These are phyloP conservation scores for Plenodomus lindquistii DNA, from an alignment of 2,329 filamentous ascomycete genomes.

Conservation along the genomic window DNA sequence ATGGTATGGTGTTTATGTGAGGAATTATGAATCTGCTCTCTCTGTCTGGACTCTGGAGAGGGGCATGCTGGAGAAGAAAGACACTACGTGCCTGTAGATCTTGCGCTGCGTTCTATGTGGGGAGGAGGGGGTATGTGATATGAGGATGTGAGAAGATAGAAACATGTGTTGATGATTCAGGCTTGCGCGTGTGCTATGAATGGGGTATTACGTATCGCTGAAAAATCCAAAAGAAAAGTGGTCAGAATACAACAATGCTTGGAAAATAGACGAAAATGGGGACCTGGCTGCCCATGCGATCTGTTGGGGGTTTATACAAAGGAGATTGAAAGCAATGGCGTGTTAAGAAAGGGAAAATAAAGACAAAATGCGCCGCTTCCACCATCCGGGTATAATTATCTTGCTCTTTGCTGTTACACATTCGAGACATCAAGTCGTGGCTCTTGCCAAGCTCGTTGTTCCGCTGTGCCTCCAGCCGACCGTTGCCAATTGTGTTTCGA, in stretches of 20 bases:
- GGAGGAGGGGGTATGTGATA: neutral
- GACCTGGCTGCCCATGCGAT: neutral
- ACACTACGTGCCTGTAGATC: neutral
- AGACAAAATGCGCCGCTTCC: neutral
- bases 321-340: neutral
- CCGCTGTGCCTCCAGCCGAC: neutral
- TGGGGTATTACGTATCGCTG: neutral
- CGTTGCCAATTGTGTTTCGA: neutral
- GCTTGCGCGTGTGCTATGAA: neutral
- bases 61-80: neutral
- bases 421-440: neutral
- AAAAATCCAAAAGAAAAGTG: neutral
- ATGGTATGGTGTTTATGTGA: neutral
- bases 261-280: neutral
- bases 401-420: neutral
- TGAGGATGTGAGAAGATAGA: neutral
- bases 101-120: neutral
- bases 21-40: neutral
- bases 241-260: neutral
- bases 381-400: neutral
- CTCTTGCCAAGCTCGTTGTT: neutral
- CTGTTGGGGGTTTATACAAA: neutral
- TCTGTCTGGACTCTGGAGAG: neutral
- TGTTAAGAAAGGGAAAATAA: neutral
- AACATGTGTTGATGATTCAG: neutral